A percentile compares a stretch with the other conserved stretches of the same genome.
Evolutionary conservation across 352 stramenopile species (phyloP).

Genomic region (Globisporangium apiculatum): DNA sequence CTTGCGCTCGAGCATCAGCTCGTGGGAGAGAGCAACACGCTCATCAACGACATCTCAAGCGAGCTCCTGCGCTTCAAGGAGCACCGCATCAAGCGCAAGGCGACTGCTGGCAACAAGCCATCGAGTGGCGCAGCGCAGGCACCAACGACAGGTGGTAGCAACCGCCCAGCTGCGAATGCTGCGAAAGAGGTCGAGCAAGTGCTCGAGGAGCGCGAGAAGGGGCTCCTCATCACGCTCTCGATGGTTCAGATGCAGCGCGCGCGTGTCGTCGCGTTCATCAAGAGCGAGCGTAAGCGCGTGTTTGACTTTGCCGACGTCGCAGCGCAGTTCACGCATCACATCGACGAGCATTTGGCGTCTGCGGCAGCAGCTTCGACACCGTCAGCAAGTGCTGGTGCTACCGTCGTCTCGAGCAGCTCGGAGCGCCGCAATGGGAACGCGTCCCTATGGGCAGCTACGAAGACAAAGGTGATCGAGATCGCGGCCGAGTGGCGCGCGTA

Average conservation of each 20-base stretch:
- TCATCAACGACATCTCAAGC: constrained; percentile 72
- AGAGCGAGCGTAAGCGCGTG: constrained; percentile 55
- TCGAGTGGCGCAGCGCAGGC: not conserved
- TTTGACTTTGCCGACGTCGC: constrained; percentile 50
- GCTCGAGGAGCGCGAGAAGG: constrained; percentile 75
- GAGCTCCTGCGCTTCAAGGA: constrained; percentile 57
- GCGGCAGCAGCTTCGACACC: constrained; percentile 8
- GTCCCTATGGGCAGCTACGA: constrained; percentile 26
- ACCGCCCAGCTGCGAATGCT: constrained; percentile 7
- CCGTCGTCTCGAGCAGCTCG: not conserved
- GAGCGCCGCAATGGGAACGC: constrained; percentile 5
- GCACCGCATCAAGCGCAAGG: constrained; percentile 34
- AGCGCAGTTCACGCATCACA: constrained; percentile 46
- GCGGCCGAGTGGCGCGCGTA: constrained; percentile 29
- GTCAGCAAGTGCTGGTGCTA: not conserved
- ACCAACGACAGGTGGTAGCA: not conserved
- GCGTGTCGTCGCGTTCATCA: constrained; percentile 43
- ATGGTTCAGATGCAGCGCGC: constrained; percentile 58
- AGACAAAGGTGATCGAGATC: constrained; percentile 21
- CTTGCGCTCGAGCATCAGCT: constrained; percentile 56
- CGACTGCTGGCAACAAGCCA: constrained; percentile 3
- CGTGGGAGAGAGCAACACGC: constrained; percentile 37
- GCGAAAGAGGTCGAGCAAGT: constrained; percentile 59
- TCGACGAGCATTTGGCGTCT: constrained; percentile 24
- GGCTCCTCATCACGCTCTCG: constrained; percentile 56